phyloP scores from a whole-genome alignment of 345 rosid genomes.

The Barbarea vulgaris region DNA sequence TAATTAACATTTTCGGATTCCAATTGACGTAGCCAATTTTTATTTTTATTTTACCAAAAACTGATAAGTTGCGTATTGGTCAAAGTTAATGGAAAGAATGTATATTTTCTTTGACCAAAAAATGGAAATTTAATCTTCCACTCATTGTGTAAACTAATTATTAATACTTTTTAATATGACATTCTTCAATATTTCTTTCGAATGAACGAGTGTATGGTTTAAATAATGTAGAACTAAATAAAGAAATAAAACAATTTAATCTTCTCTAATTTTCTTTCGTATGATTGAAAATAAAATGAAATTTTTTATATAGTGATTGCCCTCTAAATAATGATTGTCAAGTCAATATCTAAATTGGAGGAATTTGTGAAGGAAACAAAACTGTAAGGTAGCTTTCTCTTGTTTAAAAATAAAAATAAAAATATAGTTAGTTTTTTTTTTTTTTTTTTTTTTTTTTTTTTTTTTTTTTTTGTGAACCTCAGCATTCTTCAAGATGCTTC shows the following conservation, averaged over 20 bases:
- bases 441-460: background rate
- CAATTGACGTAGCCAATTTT: background rate
- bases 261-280: background rate
- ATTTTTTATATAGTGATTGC: background rate
- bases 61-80: background rate
- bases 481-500: conserved; percentile 48
- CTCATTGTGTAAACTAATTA: background rate
- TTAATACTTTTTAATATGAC: background rate
- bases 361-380: conserved; percentile 20
- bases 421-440: too few relatives aligned
- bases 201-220: background rate
- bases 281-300: background rate
- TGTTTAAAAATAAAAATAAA: too few relatives aligned
- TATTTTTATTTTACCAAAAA: background rate
- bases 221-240: background rate
- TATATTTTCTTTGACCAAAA: background rate
- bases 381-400: conserved; percentile 50
- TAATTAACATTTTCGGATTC: background rate
- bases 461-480: conserved; percentile 47
- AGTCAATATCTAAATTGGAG: conserved; percentile 32
- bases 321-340: conserved; percentile 10
- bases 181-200: background rate
- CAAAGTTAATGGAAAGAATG: background rate
- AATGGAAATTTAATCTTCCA: background rate
- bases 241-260: background rate